A percentile compares a stretch with the other conserved stretches of the same genome.
Evolutionary conservation across 2,329 filamentous ascomycete species (phyloP).

Genomic region (Fusarium falciforme): DNA sequence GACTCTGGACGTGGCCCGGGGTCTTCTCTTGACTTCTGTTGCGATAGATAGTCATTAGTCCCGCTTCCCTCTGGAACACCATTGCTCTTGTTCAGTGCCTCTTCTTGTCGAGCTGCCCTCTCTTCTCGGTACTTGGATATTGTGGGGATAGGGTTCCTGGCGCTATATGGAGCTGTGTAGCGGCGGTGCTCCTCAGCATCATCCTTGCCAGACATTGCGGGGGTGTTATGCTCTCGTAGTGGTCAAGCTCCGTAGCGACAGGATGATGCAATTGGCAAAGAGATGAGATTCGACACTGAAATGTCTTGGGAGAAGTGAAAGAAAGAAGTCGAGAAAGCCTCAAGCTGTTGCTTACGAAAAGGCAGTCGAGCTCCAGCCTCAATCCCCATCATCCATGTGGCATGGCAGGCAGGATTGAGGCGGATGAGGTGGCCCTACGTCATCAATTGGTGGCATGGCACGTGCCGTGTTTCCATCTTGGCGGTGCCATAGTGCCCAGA

Average conservation of each 20-base stretch:
- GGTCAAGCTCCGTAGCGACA: neutral
- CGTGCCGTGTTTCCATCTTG: constrained; percentile 42
- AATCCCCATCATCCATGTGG: constrained; percentile 1
- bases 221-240: neutral
- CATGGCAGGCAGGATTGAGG: constrained; percentile 8
- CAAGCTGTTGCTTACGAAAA: neutral
- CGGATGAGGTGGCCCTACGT: constrained; percentile 42
- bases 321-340: neutral
- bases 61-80: constrained; percentile 12
- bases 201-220: constrained; percentile 50
- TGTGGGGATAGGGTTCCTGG: constrained; percentile 59
- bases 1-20: constrained; percentile 13
- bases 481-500: constrained; percentile 24
- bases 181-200: constrained; percentile 53
- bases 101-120: constrained; percentile 56
- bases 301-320: constrained; percentile 4
- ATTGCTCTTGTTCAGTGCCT: constrained; percentile 49
- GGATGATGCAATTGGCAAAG: constrained; percentile 2
- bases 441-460: constrained; percentile 30
- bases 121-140: constrained; percentile 62
- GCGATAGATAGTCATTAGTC: constrained; percentile 18
- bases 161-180: constrained; percentile 56
- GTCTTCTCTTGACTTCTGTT: constrained; percentile 28
- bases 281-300: neutral
- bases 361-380: constrained; percentile 5